Evolutionary conservation across 192 early-diverging fungal genomes (phyloP), one percentile per base, ranked within the genome.

Genomic region (Backusella liffmaniae): DNA sequence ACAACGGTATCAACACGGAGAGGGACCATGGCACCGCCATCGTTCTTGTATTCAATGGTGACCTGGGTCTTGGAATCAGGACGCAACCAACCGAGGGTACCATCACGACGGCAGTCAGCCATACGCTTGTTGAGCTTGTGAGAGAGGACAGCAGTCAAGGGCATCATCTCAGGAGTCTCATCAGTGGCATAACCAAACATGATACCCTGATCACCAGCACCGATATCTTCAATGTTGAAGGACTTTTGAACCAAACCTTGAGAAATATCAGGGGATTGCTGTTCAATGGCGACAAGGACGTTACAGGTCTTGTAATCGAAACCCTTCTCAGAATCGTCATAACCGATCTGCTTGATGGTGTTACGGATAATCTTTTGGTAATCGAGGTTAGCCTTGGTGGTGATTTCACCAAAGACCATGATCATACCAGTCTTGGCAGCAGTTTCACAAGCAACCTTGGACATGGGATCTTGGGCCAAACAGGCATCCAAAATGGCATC

Each of bases 251-350:
- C 94, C 70, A 99, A 91, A 85, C 97, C 97, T 87, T 96, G 95
- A 86, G 96, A 94, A 83, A 99, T 98, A 85, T 99, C 97, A 77
- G 98, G 98, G 74, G 98, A 99, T 89, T 99, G 98, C 89, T 98
- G 96, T 88, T 99, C 98, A 82, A 99, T 98, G 86, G 97, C 98
- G 77, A 99, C 97, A 72, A 99, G 89, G 69, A 99, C 96, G 87
- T 99, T 99, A 90, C 98, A 99, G 82, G 98, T 99, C 93, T 99
- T 98, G 94, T 98, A 98, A 89, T 99, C 98, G 87, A 99, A 99
- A 78, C 98, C 97, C 92, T 99, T 99, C 83, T 88, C 85, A 39
- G 98, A 99, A 89, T 96, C 94, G 86, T 99, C 98, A 85, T 98
- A 99, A 78, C 98, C 98, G 82, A 99, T 99, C 79, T 96, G 91